A percentile compares a stretch with the other conserved stretches of the same genome.
Evolutionary conservation across 768 basidiomycete species (phyloP).

Genomic region (Suillus paluster): DNA sequence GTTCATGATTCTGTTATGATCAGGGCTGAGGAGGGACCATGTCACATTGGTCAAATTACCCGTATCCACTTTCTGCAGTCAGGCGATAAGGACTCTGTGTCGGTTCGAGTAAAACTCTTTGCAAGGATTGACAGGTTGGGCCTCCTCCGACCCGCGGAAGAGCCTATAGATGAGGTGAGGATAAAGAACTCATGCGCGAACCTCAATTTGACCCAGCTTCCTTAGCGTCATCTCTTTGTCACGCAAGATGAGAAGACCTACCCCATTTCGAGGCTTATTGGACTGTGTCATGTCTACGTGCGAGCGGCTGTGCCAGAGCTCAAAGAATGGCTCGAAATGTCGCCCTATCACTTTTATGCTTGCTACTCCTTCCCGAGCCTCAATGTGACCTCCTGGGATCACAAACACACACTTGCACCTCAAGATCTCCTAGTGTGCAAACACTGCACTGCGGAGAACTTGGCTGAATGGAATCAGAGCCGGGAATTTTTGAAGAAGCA

Average conservation of each 20-base stretch:
- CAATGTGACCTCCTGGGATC: conserved; percentile 41
- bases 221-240: conserved; percentile 64
- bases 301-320: conserved; percentile 36
- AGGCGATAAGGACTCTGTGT: conserved; percentile 17
- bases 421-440: conserved; percentile 50
- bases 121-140: conserved; percentile 51
- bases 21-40: conserved; percentile 50
- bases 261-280: conserved; percentile 47
- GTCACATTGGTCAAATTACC: conserved; percentile 57
- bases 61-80: conserved; percentile 29
- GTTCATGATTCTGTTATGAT: conserved; percentile 63
- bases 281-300: conserved; percentile 52
- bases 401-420: conserved; percentile 35
- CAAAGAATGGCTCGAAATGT: conserved; percentile 52
- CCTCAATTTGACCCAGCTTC: not conserved
- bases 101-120: conserved; percentile 46
- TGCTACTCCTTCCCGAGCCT: conserved; percentile 54
- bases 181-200: not conserved
- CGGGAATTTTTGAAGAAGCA: conserved; percentile 35
- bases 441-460: conserved; percentile 41
- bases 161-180: conserved; percentile 62
- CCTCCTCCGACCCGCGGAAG: conserved; percentile 38
- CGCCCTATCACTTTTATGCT: conserved; percentile 62
- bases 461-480: conserved; percentile 36
- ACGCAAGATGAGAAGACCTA: conserved; percentile 49